Conservation (phyloP, 805 yeast genomes). For the Sugiyamaella smithiae region DNA sequence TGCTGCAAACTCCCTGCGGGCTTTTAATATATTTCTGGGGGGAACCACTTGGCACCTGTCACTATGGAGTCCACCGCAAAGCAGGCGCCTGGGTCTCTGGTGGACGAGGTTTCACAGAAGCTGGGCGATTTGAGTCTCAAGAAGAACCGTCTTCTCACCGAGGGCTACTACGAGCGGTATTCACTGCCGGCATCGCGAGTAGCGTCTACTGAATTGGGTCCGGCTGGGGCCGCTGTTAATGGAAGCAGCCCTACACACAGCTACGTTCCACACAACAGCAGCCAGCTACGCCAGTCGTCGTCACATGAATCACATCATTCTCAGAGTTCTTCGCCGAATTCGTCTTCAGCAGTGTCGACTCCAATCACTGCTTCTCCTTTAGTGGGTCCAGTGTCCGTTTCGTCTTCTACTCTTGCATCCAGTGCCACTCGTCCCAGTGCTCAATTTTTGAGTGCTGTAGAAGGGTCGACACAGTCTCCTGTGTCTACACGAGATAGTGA, state of each 20-base stretch:
- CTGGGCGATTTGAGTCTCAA: slow-evolving; percentile 26
- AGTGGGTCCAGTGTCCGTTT: background rate
- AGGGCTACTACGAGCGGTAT: slow-evolving; percentile 32
- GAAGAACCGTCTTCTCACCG: slow-evolving; percentile 28
- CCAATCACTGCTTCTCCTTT: background rate
- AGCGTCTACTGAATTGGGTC: slow-evolving; percentile 10
- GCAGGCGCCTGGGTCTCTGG: too few relatives aligned
- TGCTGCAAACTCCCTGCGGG: too few relatives aligned
- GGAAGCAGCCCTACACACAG: background rate
- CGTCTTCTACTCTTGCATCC: background rate
- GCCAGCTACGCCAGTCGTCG: background rate
- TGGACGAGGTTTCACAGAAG: slow-evolving; percentile 20
- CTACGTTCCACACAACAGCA: background rate
- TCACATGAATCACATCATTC: background rate
- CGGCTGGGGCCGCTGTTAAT: background rate
- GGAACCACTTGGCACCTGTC: too few relatives aligned
- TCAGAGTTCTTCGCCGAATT: background rate
- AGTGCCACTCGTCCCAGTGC: slow-evolving; percentile 16
- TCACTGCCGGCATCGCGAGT: slow-evolving; percentile 32
- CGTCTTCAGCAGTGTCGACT: slow-evolving; percentile 4
- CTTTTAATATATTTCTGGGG: too few relatives aligned
- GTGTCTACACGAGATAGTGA: background rate
- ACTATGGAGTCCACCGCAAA: too few relatives aligned
- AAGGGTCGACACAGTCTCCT: background rate
- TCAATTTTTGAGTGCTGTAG: slow-evolving; percentile 11